Evolutionary conservation across 1,139 yeast genomes (phyloP), one percentile per base, ranked within the genome.

Genomic region (Chernovozyma aurita): DNA sequence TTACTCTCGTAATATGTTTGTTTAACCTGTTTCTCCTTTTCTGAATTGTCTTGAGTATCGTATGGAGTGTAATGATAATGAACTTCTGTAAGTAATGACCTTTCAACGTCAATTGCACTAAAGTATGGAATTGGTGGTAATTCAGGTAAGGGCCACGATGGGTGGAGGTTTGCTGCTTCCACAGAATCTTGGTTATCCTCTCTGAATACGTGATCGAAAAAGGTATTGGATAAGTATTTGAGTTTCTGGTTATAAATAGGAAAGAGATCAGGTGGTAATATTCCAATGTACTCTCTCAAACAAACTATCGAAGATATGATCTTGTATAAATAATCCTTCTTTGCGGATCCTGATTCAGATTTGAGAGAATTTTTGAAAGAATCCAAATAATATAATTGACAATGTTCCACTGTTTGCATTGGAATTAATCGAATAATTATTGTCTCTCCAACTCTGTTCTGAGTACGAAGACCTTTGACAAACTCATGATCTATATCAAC

Each of bases 241-340:
- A 88, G 64, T 38, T 81, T 76, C 45, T 81, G 84, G 31, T 78
- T 69, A 54, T 83, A 86, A 13, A 85, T 77, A 8, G 94, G 90
- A 51, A 84, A 71, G 34, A 87, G 61, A 48, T 83, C 95, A 0
- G 87, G 83, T 2, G 96, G 95, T 32, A 90, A 57, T 31, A 76
- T 73, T 4, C 97, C 97, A n/a, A 85, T 87, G 42, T 80, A 73
- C 47, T 84, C 95, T 48, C 96, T 65, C 37, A 87, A 60, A 31
- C 90, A 87, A 3, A 88, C 96, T 13, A 85, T 74, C 1, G 95
- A 87, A 1, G 95, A 86, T 2, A 90, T 79, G 15, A 85, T 76
- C 32, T 76, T 77, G 45, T 78, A 82, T 36, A 85, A 61, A 48
- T 77, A 76, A 18, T 71, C 68, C 17, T 63, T 58, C 8, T 16